Evolutionary conservation across 257 asterid genomes (phyloP).

Genomic region (Lycium barbarum): DNA sequence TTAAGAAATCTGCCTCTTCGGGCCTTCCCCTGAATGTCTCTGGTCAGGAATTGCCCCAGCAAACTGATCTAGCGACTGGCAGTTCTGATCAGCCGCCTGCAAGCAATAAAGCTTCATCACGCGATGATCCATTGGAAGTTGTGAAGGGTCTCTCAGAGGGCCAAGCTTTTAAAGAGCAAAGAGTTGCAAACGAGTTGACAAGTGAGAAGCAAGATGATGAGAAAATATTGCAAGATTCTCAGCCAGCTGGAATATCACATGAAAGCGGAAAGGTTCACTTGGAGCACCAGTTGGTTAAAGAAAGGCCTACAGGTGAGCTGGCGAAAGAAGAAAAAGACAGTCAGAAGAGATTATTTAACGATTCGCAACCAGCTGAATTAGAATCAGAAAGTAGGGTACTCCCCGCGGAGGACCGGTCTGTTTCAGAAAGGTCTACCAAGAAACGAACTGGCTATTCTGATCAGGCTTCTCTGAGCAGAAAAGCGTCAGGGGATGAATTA

Average conservation of each 20-base stretch:
- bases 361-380: neutral
- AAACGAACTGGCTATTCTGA: neutral
- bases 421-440: slow-evolving; percentile 4
- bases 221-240: slow-evolving; percentile 17
- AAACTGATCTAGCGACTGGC: slow-evolving; percentile 9
- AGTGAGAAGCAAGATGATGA: slow-evolving; percentile 9
- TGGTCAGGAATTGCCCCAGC: neutral
- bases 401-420: slow-evolving; percentile 10
- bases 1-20: slow-evolving; percentile 20
- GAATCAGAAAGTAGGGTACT: slow-evolving; percentile 11
- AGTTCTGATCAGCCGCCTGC: slow-evolving; percentile 23
- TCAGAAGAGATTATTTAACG: slow-evolving; percentile 17
- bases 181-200: neutral
- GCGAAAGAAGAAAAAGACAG: neutral
- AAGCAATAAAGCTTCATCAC: slow-evolving; percentile 19
- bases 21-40: neutral
- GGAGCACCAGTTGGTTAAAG: neutral
- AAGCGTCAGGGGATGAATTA: neutral
- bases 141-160: slow-evolving; percentile 17
- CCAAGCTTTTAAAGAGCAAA: slow-evolving; percentile 2
- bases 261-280: slow-evolving; percentile 14
- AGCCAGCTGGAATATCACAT: slow-evolving; percentile 9
- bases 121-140: slow-evolving; percentile 18
- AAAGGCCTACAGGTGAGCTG: too few relatives aligned
- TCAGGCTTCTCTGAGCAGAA: slow-evolving; percentile 17